phyloP scores from a whole-genome alignment of 176 grass and related monocot genomes.

The Cocos nucifera region DNA sequence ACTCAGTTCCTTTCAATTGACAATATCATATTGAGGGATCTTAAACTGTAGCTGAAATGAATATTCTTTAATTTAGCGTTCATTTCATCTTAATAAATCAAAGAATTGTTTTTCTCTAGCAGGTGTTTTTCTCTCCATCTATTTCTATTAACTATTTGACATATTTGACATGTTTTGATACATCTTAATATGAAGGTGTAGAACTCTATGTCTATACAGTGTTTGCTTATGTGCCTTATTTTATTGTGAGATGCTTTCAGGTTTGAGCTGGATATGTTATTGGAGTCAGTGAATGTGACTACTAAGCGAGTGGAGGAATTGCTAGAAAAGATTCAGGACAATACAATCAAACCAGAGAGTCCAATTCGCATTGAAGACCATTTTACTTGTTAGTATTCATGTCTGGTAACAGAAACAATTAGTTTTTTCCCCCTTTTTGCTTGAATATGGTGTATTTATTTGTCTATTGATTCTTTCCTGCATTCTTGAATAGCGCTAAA shows the following conservation, averaged over 20 bases:
- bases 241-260: neutral
- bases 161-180: too few species aligned
- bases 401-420: too few species aligned
- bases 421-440: neutral
- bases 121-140: too few species aligned
- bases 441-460: too few species aligned
- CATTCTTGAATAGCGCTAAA: constrained; percentile 38
- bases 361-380: constrained; percentile 15
- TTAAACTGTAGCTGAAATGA: too few species aligned
- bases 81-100: too few species aligned
- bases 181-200: too few species aligned
- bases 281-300: constrained; percentile 24
- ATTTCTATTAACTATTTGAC: too few species aligned
- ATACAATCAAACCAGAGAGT: constrained; percentile 11
- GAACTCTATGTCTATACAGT: neutral
- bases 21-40: too few species aligned
- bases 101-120: too few species aligned
- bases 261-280: constrained; percentile 29
- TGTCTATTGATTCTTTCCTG: too few species aligned
- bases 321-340: constrained; percentile 20
- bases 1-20: neutral
- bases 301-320: constrained; percentile 25
- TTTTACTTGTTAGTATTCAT: constrained; percentile 15
- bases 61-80: too few species aligned
- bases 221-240: neutral